Evolutionary conservation across 345 rosid genomes (phyloP).

Genomic region (Pistacia integerrima): DNA sequence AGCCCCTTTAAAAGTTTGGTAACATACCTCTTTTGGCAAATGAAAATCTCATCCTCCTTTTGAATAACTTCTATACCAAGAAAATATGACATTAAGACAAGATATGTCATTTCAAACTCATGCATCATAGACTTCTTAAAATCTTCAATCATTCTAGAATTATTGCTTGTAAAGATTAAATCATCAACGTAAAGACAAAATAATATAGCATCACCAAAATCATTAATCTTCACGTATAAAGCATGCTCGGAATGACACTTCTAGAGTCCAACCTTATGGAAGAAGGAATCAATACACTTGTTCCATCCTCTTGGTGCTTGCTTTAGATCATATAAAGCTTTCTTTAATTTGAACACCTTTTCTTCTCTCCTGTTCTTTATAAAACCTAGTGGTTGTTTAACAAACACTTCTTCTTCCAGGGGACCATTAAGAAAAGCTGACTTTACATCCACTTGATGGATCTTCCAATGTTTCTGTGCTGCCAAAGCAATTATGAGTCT

Average conservation of each 20-base stretch:
- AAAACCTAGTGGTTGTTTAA: no score
- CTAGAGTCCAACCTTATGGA: background rate
- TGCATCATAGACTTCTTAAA: constrained; percentile 1
- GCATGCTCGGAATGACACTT: constrained; percentile 4
- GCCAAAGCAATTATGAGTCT: no score
- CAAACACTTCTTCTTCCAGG: no score
- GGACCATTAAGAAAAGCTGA: no score
- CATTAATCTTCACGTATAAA: background rate
- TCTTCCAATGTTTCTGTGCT: no score
- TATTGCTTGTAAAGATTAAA: background rate
- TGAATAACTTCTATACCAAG: constrained; percentile 17
- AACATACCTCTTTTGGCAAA: constrained; percentile 5
- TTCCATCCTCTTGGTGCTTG: background rate
- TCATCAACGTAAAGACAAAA: constrained; percentile 14
- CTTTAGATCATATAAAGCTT: no score
- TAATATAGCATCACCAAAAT: background rate
- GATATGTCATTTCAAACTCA: constrained; percentile 14
- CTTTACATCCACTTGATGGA: no score
- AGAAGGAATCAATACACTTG: background rate
- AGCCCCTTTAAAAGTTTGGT: constrained; percentile 5
- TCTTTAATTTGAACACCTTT: no score
- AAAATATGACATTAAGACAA: background rate
- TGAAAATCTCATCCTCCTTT: background rate
- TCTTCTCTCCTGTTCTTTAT: no score
- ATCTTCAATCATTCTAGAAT: background rate